These are phyloP conservation scores for Cardamine occulta DNA, from an alignment of 345 rosid species.

Conservation along the genomic window DNA sequence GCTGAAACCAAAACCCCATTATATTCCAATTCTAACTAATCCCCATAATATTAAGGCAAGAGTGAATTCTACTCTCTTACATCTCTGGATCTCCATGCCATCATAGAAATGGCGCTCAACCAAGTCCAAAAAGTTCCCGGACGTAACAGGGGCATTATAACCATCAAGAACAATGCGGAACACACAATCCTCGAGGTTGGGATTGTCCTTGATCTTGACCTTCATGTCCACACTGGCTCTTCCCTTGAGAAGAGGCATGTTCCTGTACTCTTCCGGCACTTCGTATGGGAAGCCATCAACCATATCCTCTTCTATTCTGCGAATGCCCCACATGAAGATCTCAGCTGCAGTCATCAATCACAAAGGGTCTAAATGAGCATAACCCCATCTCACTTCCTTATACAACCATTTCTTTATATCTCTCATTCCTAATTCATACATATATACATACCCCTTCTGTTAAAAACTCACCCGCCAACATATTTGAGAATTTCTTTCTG, in stretches of 20 bases:
- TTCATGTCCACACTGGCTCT: constrained; percentile 97
- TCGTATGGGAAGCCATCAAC: constrained; percentile 92
- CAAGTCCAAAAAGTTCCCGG: constrained; percentile 93
- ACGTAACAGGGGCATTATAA: constrained; percentile 93
- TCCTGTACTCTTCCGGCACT: constrained; percentile 81
- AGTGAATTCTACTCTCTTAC: constrained; percentile 41
- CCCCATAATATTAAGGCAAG: not conserved
- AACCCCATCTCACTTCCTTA: constrained; percentile 38
- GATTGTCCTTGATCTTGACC: constrained; percentile 97
- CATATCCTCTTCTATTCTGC: constrained; percentile 99
- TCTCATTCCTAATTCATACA: constrained; percentile 12
- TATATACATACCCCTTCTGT: not conserved
- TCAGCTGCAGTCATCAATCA: constrained; percentile 99
- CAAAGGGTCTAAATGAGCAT: constrained; percentile 51
- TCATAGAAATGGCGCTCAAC: constrained; percentile 93
- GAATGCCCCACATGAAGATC: constrained; percentile 99
- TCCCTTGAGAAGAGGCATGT: constrained; percentile 93
- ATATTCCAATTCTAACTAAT: too few species aligned
- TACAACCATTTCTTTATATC: not conserved
- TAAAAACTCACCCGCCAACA: constrained; percentile 76
- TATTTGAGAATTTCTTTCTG: constrained; percentile 90
- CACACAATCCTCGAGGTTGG: constrained; percentile 78
- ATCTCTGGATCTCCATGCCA: constrained; percentile 99
- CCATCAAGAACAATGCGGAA: constrained; percentile 95
- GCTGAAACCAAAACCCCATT: constrained; percentile 51